Percentiles rank a stretch among this genome's conserved stretches.
phyloP scores from a whole-genome alignment of 257 asterid genomes.

The Solanum arcanum region DNA sequence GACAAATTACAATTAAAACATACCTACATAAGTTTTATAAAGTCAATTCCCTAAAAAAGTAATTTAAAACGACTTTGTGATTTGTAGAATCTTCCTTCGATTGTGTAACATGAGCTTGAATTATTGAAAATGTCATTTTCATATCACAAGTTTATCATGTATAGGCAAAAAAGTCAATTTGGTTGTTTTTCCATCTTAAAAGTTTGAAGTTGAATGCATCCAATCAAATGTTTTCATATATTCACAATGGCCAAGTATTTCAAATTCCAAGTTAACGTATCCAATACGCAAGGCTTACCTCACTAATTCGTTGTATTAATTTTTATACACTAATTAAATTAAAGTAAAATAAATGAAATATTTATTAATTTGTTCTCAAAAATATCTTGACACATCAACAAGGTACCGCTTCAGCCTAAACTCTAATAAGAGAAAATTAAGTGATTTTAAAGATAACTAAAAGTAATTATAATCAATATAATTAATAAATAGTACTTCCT shows the following conservation, averaged over 20 bases:
- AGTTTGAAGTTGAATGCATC: not conserved
- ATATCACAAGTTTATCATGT: not conserved
- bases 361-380: too few species aligned
- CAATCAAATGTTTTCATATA: not conserved
- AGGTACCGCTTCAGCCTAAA: too few species aligned
- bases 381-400: too few species aligned
- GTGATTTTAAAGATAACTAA: not conserved
- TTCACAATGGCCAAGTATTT: not conserved
- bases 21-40: not conserved
- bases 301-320: not conserved
- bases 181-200: not conserved
- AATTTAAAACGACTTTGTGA: not conserved
- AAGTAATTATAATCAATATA: not conserved
- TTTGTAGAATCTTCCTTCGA: not conserved
- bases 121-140: not conserved
- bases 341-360: too few species aligned
- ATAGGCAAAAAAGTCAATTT: not conserved
- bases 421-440: not conserved
- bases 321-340: not conserved
- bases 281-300: not conserved
- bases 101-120: not conserved
- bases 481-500: not conserved
- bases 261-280: not conserved
- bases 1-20: not conserved
- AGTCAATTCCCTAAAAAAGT: not conserved